Conservation (phyloP, 2,329 filamentous ascomycete genomes). For the Penicillium sclerotigenum region DNA sequence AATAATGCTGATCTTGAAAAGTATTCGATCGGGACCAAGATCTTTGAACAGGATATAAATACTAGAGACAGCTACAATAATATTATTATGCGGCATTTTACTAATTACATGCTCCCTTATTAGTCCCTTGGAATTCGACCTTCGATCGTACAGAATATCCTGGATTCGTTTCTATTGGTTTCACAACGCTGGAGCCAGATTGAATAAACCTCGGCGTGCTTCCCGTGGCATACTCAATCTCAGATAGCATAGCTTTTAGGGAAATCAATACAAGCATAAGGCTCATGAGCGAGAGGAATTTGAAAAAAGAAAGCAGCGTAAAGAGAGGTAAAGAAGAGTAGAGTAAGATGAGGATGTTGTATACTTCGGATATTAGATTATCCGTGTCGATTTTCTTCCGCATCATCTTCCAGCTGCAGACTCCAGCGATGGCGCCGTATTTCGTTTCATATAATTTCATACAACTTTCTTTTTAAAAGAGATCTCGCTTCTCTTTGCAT, state of each 20-base stretch:
- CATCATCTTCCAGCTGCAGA: not conserved
- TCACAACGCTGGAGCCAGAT: not conserved
- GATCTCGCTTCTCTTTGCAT: not conserved
- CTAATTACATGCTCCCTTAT: not conserved
- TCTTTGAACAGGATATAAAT: not conserved
- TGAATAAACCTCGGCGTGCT: not conserved
- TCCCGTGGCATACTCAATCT: not conserved
- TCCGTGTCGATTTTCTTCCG: conserved; percentile 12
- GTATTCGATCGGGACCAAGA: not conserved
- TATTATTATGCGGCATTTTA: not conserved
- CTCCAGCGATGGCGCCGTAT: not conserved
- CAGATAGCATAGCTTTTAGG: not conserved
- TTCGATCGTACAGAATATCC: not conserved
- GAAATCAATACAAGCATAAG: not conserved
- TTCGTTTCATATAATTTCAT: not conserved
- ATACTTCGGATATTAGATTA: conserved; percentile 21
- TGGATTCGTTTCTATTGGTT: not conserved
- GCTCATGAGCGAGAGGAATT: not conserved
- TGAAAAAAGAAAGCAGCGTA: not conserved
- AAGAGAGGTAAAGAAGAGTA: not conserved
- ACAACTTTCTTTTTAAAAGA: not conserved
- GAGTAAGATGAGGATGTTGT: not conserved
- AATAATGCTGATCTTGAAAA: not conserved
- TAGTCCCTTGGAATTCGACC: not conserved
- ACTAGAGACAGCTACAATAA: not conserved